These are phyloP conservation scores for Aspergillus olivimuriae DNA, from an alignment of 495 filamentous ascomycete genomes.

Conservation along the genomic window DNA sequence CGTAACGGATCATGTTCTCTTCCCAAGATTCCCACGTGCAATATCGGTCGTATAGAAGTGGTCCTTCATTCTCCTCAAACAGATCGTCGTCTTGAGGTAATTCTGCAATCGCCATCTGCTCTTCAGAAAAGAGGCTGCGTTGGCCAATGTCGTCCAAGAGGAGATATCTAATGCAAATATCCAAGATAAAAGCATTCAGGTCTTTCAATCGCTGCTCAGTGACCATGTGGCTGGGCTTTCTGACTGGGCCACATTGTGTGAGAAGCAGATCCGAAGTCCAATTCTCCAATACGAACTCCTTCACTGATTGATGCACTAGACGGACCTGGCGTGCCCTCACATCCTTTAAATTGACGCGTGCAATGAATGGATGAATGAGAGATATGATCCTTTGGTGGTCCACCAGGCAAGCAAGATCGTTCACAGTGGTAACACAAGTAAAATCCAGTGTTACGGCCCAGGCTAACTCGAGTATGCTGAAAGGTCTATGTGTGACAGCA, in stretches of 20 bases:
- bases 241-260: constrained; percentile 1
- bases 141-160: constrained; percentile 20
- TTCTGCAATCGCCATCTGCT: constrained; percentile 16
- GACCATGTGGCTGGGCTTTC: background rate
- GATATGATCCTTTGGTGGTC: constrained; percentile 21
- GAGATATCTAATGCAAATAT: constrained; percentile 22
- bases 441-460: constrained; percentile 16
- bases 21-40: constrained; percentile 20
- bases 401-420: constrained; percentile 14
- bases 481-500: constrained; percentile 13
- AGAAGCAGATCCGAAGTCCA: constrained; percentile 7
- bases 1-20: constrained; percentile 15
- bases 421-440: constrained; percentile 9
- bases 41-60: constrained; percentile 11
- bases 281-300: constrained; percentile 15
- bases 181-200: constrained; percentile 16
- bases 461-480: constrained; percentile 20
- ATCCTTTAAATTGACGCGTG: constrained; percentile 14
- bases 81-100: constrained; percentile 11
- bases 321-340: constrained; percentile 18
- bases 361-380: constrained; percentile 24
- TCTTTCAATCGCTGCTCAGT: constrained; percentile 1
- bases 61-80: constrained; percentile 10
- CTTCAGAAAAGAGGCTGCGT: constrained; percentile 15
- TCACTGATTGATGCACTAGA: constrained; percentile 22